Percentiles rank a stretch among this genome's conserved stretches.
These are phyloP conservation scores for Peronosclerospora sorghi DNA, from an alignment of 352 stramenopile genomes.

Conservation along the genomic window DNA sequence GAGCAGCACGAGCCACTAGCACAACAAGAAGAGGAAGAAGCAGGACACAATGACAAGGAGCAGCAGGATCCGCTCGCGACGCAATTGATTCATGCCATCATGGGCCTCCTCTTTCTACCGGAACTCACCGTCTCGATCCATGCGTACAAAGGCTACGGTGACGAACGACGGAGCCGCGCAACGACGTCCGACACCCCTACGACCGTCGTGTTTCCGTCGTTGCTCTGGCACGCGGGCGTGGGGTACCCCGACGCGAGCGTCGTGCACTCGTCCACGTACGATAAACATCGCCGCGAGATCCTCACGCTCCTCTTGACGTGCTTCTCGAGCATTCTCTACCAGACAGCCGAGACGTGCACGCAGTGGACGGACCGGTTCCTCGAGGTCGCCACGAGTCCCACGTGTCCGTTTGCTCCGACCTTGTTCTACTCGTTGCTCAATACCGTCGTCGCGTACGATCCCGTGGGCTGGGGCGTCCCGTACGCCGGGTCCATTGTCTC, in stretches of 20 bases:
- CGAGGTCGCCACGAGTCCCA: slow-evolving; percentile 74
- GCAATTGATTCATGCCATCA: slow-evolving; percentile 76
- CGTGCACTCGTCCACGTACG: slow-evolving; percentile 56
- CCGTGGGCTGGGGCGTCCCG: slow-evolving; percentile 81
- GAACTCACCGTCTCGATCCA: slow-evolving; percentile 82
- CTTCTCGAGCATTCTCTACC: slow-evolving; percentile 95
- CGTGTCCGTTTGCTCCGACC: slow-evolving; percentile 89
- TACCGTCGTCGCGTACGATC: slow-evolving; percentile 90
- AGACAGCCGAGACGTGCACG: slow-evolving; percentile 87
- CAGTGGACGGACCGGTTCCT: slow-evolving; percentile 88
- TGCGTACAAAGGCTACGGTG: slow-evolving; percentile 69
- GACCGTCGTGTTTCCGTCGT: slow-evolving; percentile 69
- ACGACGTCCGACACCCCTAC: too few species aligned
- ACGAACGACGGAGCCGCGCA: slow-evolving; percentile 64
- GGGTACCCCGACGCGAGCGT: slow-evolving; percentile 71
- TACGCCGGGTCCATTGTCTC: slow-evolving; percentile 85
- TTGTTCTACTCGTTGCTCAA: slow-evolving; percentile 96
- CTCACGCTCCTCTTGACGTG: slow-evolving; percentile 89
- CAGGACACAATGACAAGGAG: slow-evolving; percentile 27
- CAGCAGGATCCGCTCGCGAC: slow-evolving; percentile 46
- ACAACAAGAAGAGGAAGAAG: slow-evolving; percentile 25
- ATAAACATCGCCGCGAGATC: slow-evolving; percentile 94
- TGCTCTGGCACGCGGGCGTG: slow-evolving; percentile 74
- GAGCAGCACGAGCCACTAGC: slow-evolving; percentile 30
- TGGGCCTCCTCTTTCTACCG: slow-evolving; percentile 76